phyloP scores from a whole-genome alignment of 495 filamentous ascomycete genomes.

The Daldinia loculata region DNA sequence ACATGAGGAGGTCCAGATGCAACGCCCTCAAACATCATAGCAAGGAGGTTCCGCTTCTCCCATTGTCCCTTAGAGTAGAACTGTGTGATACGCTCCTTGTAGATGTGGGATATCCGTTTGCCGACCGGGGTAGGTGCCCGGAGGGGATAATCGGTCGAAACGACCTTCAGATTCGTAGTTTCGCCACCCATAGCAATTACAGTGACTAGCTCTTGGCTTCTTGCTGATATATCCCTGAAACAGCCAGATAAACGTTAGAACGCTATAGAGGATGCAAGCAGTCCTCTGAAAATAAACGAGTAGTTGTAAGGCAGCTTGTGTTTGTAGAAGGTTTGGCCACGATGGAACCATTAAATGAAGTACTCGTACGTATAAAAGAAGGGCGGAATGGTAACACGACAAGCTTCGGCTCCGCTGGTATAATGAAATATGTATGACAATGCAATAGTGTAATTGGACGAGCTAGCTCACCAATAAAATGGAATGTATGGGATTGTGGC shows the following conservation, averaged over 20 bases:
- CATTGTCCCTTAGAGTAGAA: constrained; percentile 87
- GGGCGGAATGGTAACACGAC: constrained; percentile 11
- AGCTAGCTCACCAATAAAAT: not conserved
- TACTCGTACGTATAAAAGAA: constrained; percentile 13
- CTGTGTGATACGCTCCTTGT: constrained; percentile 81
- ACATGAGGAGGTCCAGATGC: constrained; percentile 77
- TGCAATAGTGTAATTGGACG: not conserved
- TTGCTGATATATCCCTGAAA: constrained; percentile 7
- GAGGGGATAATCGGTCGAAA: constrained; percentile 54
- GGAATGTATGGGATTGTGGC: not conserved
- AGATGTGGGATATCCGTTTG: constrained; percentile 86
- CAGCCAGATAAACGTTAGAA: constrained; percentile 13
- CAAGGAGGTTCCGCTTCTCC: constrained; percentile 75
- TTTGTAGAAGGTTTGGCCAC: constrained; percentile 5
- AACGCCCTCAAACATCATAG: constrained; percentile 79
- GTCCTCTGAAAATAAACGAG: constrained; percentile 4
- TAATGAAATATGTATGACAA: constrained; percentile 21
- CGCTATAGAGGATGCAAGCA: constrained; percentile 1
- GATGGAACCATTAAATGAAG: constrained; percentile 7
- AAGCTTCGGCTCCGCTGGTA: constrained; percentile 7
- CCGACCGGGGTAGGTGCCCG: constrained; percentile 65
- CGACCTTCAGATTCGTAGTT: constrained; percentile 46
- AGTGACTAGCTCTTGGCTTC: constrained; percentile 1
- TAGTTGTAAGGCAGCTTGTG: not conserved
- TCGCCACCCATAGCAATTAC: constrained; percentile 51